Conservation (phyloP, 2,329 filamentous ascomycete genomes). For the Calycina herbarum region DNA sequence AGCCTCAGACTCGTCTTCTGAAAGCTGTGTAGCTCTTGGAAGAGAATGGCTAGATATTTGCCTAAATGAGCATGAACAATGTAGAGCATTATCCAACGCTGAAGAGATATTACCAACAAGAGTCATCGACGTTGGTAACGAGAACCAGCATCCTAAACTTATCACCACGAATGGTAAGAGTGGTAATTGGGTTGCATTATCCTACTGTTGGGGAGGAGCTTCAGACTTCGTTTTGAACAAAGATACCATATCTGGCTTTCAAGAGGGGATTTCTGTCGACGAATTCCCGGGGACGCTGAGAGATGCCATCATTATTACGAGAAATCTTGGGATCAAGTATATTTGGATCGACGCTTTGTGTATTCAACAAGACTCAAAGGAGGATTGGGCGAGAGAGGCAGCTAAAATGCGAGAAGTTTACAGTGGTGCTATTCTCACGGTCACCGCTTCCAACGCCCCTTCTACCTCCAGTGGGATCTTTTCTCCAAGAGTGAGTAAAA, state of each 20-base stretch:
- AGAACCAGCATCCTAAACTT: constrained; percentile 15
- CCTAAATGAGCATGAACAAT: constrained; percentile 19
- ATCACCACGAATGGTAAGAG: constrained; percentile 10
- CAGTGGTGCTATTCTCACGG: constrained; percentile 22
- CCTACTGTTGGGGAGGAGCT: constrained; percentile 22
- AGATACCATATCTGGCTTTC: background rate
- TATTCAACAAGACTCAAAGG: constrained; percentile 24
- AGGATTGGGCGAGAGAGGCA: constrained; percentile 26
- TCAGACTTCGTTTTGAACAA: constrained; percentile 13
- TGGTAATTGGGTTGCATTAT: constrained; percentile 23
- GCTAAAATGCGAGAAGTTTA: constrained; percentile 26
- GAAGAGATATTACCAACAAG: constrained; percentile 17
- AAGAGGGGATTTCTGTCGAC: constrained; percentile 7
- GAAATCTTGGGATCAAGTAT: constrained; percentile 21
- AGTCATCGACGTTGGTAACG: constrained; percentile 23
- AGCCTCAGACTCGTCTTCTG: constrained; percentile 18
- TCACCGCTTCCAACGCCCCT: constrained; percentile 23
- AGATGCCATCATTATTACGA: constrained; percentile 21
- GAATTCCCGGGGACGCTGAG: constrained; percentile 15
- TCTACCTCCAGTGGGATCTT: constrained; percentile 24
- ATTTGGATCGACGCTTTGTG: constrained; percentile 29
- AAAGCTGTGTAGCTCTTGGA: constrained; percentile 17
- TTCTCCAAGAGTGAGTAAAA: constrained; percentile 13
- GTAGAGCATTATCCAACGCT: background rate
- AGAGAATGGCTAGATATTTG: constrained; percentile 21